phyloP scores from a whole-genome alignment of 306 rosid genomes.

The Arachis hypogaea region DNA sequence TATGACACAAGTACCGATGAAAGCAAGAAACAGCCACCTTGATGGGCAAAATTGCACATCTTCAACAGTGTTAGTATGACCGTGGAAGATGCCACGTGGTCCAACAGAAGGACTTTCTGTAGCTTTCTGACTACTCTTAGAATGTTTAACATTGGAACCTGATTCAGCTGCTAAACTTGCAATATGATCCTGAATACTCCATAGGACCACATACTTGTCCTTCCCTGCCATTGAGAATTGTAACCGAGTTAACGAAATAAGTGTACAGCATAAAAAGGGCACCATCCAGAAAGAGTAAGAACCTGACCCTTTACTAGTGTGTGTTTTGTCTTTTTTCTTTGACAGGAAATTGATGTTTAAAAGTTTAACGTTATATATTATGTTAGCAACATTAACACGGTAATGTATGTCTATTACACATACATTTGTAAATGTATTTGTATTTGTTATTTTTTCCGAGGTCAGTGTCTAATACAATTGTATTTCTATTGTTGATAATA shows the following conservation, averaged over 20 bases:
- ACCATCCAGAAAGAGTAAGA: slow-evolving; percentile 18
- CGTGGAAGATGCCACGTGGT: slow-evolving; percentile 85
- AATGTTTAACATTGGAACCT: slow-evolving; percentile 57
- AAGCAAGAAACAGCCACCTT: slow-evolving; percentile 56
- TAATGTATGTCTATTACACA: background rate
- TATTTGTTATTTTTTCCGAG: background rate
- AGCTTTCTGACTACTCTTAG: slow-evolving; percentile 62
- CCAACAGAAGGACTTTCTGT: slow-evolving; percentile 70
- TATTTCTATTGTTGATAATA: slow-evolving; percentile 1
- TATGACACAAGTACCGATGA: slow-evolving; percentile 22
- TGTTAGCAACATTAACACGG: slow-evolving; percentile 17
- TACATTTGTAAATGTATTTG: background rate
- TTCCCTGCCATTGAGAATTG: slow-evolving; percentile 60
- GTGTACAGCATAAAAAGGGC: slow-evolving; percentile 12
- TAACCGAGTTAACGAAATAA: slow-evolving; percentile 33
- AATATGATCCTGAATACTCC: slow-evolving; percentile 96
- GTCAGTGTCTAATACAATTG: slow-evolving; percentile 5
- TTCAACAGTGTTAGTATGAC: slow-evolving; percentile 90
- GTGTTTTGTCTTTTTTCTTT: no score
- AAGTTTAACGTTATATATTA: slow-evolving; percentile 11
- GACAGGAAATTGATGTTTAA: slow-evolving; percentile 1
- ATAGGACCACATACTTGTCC: slow-evolving; percentile 85
- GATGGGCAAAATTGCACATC: slow-evolving; percentile 98
- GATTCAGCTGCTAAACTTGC: slow-evolving; percentile 63
- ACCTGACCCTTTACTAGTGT: background rate